Percentiles rank a stretch among this genome's conserved stretches.
Conservation (phyloP, 176 grass and related monocot species). For the Ensete ventricosum region DNA sequence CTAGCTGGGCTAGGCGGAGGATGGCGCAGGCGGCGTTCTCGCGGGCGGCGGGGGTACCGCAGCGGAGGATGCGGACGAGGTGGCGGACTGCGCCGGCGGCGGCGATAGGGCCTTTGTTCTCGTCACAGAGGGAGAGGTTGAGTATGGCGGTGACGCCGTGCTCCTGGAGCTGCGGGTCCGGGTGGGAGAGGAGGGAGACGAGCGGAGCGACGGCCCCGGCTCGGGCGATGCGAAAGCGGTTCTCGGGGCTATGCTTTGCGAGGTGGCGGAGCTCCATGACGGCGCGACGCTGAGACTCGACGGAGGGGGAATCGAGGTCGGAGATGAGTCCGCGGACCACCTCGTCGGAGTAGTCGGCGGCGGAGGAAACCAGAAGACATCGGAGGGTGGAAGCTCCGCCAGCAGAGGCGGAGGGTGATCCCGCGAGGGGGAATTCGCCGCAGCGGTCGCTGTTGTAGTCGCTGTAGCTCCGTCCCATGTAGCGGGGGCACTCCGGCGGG, state of each 20-base stretch:
- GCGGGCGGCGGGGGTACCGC: no score
- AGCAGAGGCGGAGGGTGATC: constrained; percentile 19
- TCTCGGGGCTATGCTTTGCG: constrained; percentile 86
- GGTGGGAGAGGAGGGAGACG: constrained; percentile 50
- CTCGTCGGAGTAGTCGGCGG: constrained; percentile 52
- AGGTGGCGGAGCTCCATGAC: constrained; percentile 71
- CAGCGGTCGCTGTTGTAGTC: constrained; percentile 64
- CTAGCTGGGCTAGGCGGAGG: not conserved
- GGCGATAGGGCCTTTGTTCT: constrained; percentile 57
- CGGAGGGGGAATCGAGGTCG: constrained; percentile 37
- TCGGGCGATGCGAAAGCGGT: constrained; percentile 60
- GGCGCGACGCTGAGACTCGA: constrained; percentile 47
- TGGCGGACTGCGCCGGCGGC: constrained; percentile 56
- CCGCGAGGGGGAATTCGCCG: constrained; percentile 41
- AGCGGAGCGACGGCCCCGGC: constrained; percentile 58
- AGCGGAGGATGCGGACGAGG: constrained; percentile 42
- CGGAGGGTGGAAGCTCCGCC: constrained; percentile 22
- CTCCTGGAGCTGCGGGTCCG: constrained; percentile 66
- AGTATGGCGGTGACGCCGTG: constrained; percentile 80
- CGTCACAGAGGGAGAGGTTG: constrained; percentile 80
- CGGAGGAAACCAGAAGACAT: constrained; percentile 60
- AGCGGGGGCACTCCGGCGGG: not conserved
- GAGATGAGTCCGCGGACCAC: constrained; percentile 44
- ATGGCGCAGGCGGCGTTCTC: no score
- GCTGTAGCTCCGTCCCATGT: constrained; percentile 26